phyloP scores from a whole-genome alignment of 176 grass and related monocot species.

The Metroxylon sagu region DNA sequence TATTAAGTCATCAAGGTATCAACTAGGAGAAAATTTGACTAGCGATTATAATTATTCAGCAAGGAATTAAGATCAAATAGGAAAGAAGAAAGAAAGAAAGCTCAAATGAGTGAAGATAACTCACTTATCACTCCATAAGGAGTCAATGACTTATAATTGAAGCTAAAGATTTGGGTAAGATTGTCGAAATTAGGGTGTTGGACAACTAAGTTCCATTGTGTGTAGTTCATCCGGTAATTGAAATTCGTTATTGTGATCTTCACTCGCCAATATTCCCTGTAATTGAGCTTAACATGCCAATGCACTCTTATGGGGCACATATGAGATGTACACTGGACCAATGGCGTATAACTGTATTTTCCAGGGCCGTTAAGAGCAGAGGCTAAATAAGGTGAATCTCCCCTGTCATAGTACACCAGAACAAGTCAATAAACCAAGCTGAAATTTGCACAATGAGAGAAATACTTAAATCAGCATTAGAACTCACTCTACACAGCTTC shows the following conservation, averaged over 20 bases:
- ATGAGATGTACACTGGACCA: slow-evolving; percentile 53
- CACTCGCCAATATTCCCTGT: slow-evolving; percentile 62
- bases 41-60: too few relatives aligned
- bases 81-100: not conserved
- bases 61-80: too few relatives aligned
- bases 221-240: slow-evolving; percentile 80
- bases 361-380: slow-evolving; percentile 44
- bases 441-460: not conserved
- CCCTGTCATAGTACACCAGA: slow-evolving; percentile 23
- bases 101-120: slow-evolving; percentile 4
- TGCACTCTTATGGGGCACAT: slow-evolving; percentile 84
- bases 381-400: slow-evolving; percentile 51
- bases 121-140: slow-evolving; percentile 61
- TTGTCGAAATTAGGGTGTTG: slow-evolving; percentile 68
- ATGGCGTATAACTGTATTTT: slow-evolving; percentile 32
- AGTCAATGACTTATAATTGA: slow-evolving; percentile 51
- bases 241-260: slow-evolving; percentile 61
- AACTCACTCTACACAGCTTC: slow-evolving; percentile 75
- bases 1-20: too few relatives aligned
- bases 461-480: slow-evolving; percentile 3
- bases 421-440: not conserved
- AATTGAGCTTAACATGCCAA: slow-evolving; percentile 80
- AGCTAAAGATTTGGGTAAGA: slow-evolving; percentile 57
- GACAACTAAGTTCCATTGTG: slow-evolving; percentile 61
- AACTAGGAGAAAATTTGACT: too few relatives aligned